Evolutionary conservation across 1,284 basidiomycete genomes (phyloP), one percentile per base, ranked within the genome.

Genomic region (Melampsora larici-populina): DNA sequence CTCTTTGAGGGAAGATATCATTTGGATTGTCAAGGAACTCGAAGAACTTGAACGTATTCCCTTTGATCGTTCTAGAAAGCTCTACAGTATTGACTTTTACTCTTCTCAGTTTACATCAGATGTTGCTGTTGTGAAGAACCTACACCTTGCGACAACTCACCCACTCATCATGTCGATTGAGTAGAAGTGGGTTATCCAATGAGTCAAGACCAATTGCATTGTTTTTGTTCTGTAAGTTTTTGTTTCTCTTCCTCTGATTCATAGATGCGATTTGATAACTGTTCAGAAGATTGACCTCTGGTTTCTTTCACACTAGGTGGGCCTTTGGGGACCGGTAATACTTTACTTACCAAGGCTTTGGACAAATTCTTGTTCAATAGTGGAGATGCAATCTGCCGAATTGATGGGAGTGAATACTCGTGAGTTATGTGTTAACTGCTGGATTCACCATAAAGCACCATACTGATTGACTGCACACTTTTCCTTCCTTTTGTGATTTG

Each of bases 331-430:
- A 87, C 86, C 0, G 87, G 88, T 79, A 88, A 88, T 83, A 88
- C 88, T 29, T 83, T 87, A 11, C 84, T 87, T 13, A 86, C 85
- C 78, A 86, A 87, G 81, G 81, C 81, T 6, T 69, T 84, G 55
- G 83, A 86, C 33, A 81, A 83, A 48, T 87, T 87, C 84, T 84
- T 87, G 83, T 88, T 88, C 82, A 86, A 88, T 81, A 83, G 83
- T 68, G 84, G 85, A 66, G 85, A 87, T 65, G 86, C 87, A 15
- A 87, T 88, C 86, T 82, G 87, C 49, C 84, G 87, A 29, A 87
- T 88, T 81, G 87, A 88, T 81, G 86, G 85, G 15, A 86, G 85
- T 68, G 84, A 84, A 80, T 84, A 81, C 78, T 81, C 66, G 51
- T 72, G 26, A 63, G 51, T 64, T 36, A 40, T 46, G 73, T 67